Evolutionary conservation across 208 protist species (phyloP), one percentile per base, ranked within the genome.

Genomic region (Trypanosoma platydactyli): DNA sequence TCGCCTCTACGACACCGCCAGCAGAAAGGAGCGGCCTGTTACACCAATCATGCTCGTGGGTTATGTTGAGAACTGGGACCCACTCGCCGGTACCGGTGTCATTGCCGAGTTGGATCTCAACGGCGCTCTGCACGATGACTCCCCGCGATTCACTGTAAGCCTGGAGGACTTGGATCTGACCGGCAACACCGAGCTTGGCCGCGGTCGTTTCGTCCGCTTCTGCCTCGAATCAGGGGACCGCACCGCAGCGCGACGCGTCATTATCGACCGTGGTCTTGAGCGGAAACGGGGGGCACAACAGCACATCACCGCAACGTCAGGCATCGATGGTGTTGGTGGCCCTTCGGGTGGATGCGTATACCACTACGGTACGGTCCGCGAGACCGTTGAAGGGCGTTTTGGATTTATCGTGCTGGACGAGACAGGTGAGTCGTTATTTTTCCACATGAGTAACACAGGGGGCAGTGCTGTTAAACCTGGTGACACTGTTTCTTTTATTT

Each of bases 361-460:
- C 22, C 29, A 40, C 41, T 49, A 38, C 59, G 88, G 88, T 6
- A 68, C 74, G 13, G 77, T 94, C 54, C 77, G 88, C 5, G 80
- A 91, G 18, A 45, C 81, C 35, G 66, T 75, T 24, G 65, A 63
- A 6, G 66, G 42, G 16, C 62, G 71, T 12, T 94, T 82, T 65
- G 85, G 84, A 44, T 94, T 94, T 65, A 72, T 94, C 42, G 52
- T 78, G 0, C 74, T 91, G 51, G 81, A 88, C 61, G 62, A 81
- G 49, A 80, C 69, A 12, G 85, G 88, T 0, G 81, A 88, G 46
- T 91, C 83, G 29, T 80, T 94, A 41, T 91, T 94, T 69, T 94
- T 94, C 40, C 88, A 94, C 66, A 22, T 77, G 54, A 71, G 59
- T 30, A 83, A 88, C 67, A 60, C 61, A 13, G 65, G 38, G 49